Base-by-base conservation (phyloP, 2,329 filamentous ascomycete genomes). In the Verticillium longisporum region DNA sequence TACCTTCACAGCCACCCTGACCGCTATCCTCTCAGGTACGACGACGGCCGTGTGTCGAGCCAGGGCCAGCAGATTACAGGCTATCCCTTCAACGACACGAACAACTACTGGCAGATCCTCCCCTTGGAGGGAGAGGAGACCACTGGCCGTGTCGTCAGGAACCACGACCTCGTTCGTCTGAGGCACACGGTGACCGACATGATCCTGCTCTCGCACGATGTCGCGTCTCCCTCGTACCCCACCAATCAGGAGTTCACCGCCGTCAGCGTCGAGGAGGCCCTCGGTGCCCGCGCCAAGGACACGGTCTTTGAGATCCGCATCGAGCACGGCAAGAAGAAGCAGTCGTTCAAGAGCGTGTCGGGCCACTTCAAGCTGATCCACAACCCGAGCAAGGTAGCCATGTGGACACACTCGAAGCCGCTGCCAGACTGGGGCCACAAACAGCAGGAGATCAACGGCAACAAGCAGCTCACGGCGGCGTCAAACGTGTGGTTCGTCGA, bases 211-310 rank as follows among this genome's bases (percentile, higher is more conserved):
- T 96, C 93, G 3, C 95, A 99, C 75, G 95, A 99, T 75, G 95
- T 99, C 65, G 95, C 95, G 21, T 99, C 95, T 59, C 95, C 95
- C 33, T 97, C 88, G 78, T 96, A 88, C 75, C 94, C 95, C 4
- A 99, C 95, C 63, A 99, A 99, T 82, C 95, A 99, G 76, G 95
- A 99, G 73, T 99, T 99, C 72, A 98, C 95, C 15, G 92, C 92
- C 14, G 88, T 93, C 6, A 75, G 86, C 13, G 69, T 83, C 1
- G 90, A 91, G 50, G 85, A 94, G 38, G 92, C 90, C 3, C 82
- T 87, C 61, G 89, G 86, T 37, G 81, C 85, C 54, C 89, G 93
- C 53, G 86, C 85, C 71, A 94, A 96, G 66, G 95, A 99, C 66
- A 97, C 93, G 1, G 77, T 97, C 10, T 99, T 99, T 68, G 92